A percentile compares a stretch with the other conserved stretches of the same genome.
Conservation (phyloP, 2,329 filamentous ascomycete species). For the Alternaria dauci region DNA sequence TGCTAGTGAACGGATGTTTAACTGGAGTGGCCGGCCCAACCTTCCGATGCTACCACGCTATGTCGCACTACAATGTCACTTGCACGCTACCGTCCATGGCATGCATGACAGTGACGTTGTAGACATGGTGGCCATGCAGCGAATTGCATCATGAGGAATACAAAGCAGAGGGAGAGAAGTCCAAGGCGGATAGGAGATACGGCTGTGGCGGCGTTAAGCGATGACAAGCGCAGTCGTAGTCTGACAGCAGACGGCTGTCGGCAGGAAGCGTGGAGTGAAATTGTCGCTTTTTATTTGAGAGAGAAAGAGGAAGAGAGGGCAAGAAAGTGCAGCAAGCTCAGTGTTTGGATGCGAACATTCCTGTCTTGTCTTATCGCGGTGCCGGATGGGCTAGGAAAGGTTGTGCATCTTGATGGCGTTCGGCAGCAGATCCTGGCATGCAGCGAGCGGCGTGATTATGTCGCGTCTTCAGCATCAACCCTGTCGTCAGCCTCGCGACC, state of each 20-base stretch:
- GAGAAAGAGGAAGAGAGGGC: neutral
- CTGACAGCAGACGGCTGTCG: neutral
- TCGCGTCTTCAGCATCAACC: slow-evolving; percentile 6
- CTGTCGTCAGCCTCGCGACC: slow-evolving; percentile 15
- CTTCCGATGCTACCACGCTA: neutral
- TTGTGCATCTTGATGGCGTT: neutral
- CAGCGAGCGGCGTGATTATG: slow-evolving; percentile 7
- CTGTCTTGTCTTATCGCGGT: slow-evolving; percentile 1
- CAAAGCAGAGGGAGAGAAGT: neutral
- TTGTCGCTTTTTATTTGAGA: neutral
- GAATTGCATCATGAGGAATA: neutral
- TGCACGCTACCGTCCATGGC: neutral
- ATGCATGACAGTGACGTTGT: neutral
- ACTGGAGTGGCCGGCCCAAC: neutral
- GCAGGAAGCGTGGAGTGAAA: neutral
- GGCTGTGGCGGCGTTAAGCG: slow-evolving; percentile 10
- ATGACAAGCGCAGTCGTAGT: neutral
- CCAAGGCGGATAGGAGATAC: neutral
- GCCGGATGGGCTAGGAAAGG: neutral
- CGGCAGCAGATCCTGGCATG: neutral
- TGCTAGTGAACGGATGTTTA: neutral
- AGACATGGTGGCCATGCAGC: neutral
- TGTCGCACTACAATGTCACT: neutral
- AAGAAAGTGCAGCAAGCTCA: neutral
- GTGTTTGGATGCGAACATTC: neutral